Percentiles rank a stretch among this genome's conserved stretches.
These are phyloP conservation scores for Rhododendron henanense DNA, from an alignment of 148 eudicot genomes.

Conservation along the genomic window DNA sequence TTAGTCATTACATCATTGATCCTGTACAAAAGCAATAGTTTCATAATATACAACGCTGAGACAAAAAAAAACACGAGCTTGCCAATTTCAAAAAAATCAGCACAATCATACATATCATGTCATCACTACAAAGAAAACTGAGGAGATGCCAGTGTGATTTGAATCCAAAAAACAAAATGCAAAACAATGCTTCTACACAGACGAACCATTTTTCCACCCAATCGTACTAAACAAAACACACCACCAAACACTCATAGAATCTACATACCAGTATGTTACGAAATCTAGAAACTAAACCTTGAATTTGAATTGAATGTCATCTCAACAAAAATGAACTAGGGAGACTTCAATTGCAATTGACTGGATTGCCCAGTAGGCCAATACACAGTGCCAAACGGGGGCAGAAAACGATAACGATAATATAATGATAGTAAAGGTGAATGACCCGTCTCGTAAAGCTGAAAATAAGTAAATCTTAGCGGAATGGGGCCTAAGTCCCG, in stretches of 20 bases:
- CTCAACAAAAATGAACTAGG: background rate
- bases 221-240: background rate
- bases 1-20: background rate
- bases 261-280: background rate
- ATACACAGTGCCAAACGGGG: background rate
- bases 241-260: background rate
- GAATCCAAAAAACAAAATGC: background rate
- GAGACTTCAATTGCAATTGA: background rate
- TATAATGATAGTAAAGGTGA: too few relatives aligned
- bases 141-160: background rate
- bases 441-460: too few relatives aligned
- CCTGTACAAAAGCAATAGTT: background rate
- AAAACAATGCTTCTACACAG: too few relatives aligned
- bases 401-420: background rate
- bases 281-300: background rate
- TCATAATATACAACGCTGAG: background rate
- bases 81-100: background rate
- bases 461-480: too few relatives aligned
- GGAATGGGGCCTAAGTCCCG: background rate
- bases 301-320: background rate
- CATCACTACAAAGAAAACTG: background rate
- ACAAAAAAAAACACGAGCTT: background rate
- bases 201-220: background rate
- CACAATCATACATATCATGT: background rate
- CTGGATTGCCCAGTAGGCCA: too few relatives aligned